These are phyloP conservation scores for Psilocybe mexicana DNA, from an alignment of 1,284 basidiomycete species.

Conservation along the genomic window DNA sequence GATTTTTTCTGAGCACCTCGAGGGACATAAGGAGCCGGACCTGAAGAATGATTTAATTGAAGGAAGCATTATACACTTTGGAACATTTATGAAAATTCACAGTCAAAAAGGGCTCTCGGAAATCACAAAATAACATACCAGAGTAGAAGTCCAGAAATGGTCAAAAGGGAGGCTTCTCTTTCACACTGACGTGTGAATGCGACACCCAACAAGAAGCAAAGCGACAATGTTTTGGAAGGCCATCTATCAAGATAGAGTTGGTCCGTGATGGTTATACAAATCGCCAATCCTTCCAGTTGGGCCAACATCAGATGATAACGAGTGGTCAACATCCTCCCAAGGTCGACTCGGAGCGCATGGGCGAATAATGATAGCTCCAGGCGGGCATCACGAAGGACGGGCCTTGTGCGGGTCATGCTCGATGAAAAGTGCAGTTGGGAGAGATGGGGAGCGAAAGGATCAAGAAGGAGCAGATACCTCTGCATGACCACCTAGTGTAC, in stretches of 20 bases:
- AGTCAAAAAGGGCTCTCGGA: not conserved
- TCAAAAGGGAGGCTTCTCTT: not conserved
- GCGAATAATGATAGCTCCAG: not conserved
- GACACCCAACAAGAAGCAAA: constrained; percentile 1
- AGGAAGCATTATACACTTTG: not conserved
- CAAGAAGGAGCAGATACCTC: constrained; percentile 13
- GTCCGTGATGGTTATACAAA: constrained; percentile 12
- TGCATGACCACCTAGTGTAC: constrained; percentile 10
- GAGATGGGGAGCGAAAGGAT: constrained; percentile 3
- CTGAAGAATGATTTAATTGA: not conserved
- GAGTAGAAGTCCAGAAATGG: constrained; percentile 6
- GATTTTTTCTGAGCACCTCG: not conserved
- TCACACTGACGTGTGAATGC: constrained; percentile 13
- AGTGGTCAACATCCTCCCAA: constrained; percentile 6
- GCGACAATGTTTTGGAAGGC: constrained; percentile 10
- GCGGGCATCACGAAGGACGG: constrained; percentile 16
- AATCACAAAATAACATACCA: constrained; percentile 10
- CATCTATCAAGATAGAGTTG: constrained; percentile 21
- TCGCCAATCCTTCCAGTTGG: constrained; percentile 12
- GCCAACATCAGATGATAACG: constrained; percentile 19
- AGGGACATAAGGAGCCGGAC: not conserved
- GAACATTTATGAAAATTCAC: not conserved
- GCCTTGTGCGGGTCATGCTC: constrained; percentile 14
- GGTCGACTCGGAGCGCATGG: constrained; percentile 10
- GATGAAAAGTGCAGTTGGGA: constrained; percentile 7